These are phyloP conservation scores for Torulaspora indica DNA, from an alignment of 805 yeast genomes.

Conservation along the genomic window DNA sequence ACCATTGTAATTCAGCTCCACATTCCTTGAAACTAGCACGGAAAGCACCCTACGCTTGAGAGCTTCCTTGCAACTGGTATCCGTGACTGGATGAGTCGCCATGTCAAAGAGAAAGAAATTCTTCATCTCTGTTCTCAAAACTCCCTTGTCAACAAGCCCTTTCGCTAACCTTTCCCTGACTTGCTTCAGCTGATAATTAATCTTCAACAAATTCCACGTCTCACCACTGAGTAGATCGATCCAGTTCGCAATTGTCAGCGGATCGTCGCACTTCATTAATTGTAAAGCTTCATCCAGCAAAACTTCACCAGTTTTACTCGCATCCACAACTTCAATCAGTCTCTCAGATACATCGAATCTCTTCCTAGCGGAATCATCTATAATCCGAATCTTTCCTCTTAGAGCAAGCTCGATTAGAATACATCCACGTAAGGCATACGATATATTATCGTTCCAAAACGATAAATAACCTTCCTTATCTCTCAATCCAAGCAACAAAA, in stretches of 20 bases:
- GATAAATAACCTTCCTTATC: constrained; percentile 95
- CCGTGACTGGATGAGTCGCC: constrained; percentile 98
- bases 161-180: constrained; percentile 95
- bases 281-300: constrained; percentile 88
- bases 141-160: constrained; percentile 95
- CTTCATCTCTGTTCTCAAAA: constrained; percentile 90
- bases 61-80: constrained; percentile 75
- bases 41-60: constrained; percentile 67
- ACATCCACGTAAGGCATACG: constrained; percentile 93
- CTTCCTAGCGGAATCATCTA: constrained; percentile 87
- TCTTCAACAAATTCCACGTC: constrained; percentile 95
- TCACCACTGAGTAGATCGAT: constrained; percentile 91
- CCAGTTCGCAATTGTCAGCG: constrained; percentile 82
- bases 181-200: constrained; percentile 92
- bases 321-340: constrained; percentile 79
- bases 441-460: constrained; percentile 97
- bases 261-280: constrained; percentile 80
- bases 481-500: constrained; percentile 83
- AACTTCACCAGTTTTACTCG: constrained; percentile 88
- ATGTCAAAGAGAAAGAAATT: constrained; percentile 92
- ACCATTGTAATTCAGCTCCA: constrained; percentile 50
- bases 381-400: constrained; percentile 81
- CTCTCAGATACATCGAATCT: constrained; percentile 86
- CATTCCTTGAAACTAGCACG: constrained; percentile 66
- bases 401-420: constrained; percentile 88